Conservation (phyloP, 2,329 filamentous ascomycete genomes). For the Bipolaris sorokiniana region DNA sequence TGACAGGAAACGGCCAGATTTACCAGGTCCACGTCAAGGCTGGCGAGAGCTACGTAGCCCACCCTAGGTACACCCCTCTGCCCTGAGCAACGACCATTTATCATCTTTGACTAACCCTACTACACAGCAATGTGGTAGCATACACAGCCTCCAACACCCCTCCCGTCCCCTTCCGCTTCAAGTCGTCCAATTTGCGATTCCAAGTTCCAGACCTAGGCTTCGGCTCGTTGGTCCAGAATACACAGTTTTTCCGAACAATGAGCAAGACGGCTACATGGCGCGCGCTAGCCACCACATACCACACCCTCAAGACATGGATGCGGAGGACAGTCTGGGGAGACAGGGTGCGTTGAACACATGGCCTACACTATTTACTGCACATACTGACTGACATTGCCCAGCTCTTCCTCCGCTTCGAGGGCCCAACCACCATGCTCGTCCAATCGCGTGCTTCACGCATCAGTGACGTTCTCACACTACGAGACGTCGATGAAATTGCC, state of each 20-base stretch:
- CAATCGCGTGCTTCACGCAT: slow-evolving; percentile 84
- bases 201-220: slow-evolving; percentile 76
- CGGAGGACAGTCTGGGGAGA: slow-evolving; percentile 92
- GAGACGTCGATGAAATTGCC: slow-evolving; percentile 89
- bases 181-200: slow-evolving; percentile 73
- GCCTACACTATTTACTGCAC: not conserved
- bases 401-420: slow-evolving; percentile 87
- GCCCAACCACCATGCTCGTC: slow-evolving; percentile 83
- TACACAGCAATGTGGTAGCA: slow-evolving; percentile 78
- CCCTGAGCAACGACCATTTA: not conserved
- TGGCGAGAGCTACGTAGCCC: slow-evolving; percentile 88
- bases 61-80: slow-evolving; percentile 65
- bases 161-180: slow-evolving; percentile 86
- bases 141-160: slow-evolving; percentile 78
- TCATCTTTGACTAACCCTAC: slow-evolving; percentile 9
- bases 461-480: slow-evolving; percentile 75
- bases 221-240: slow-evolving; percentile 68
- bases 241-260: slow-evolving; percentile 75
- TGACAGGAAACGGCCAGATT: slow-evolving; percentile 86
- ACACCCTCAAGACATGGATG: slow-evolving; percentile 74
- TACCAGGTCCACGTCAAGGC: slow-evolving; percentile 82
- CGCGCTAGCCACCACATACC: slow-evolving; percentile 66
- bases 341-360: slow-evolving; percentile 57
- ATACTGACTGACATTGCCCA: slow-evolving; percentile 36
- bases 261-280: slow-evolving; percentile 76